Base-by-base conservation (phyloP, 352 stramenopile genomes). In the Globisporangium parvum region DNA sequence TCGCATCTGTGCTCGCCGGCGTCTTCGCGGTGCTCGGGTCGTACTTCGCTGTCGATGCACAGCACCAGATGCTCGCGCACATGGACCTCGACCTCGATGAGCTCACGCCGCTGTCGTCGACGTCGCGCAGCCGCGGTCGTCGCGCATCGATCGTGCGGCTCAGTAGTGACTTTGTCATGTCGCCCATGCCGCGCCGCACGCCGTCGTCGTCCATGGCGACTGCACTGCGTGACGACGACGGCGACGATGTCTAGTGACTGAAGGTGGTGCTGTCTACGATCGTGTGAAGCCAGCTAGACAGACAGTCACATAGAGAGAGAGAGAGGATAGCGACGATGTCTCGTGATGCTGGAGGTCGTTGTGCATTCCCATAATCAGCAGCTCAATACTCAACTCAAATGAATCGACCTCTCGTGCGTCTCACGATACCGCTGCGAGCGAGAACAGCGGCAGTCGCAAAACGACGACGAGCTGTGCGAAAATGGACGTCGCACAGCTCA, bases 21-120 rank as follows among this genome's bases (percentile, higher is more conserved):
- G 61, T 87, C 24, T 88, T 87, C 56, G 78, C 80, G 17, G 69
- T 70, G 39, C 60, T 87, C 8, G 80, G 77, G 0, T 82, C 77
- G 47, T 69, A 85, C 58, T 89, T 83, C 39, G 73, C 79, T 0
- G 63, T 65, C 17, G 56, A 66, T 12, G 57, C n/a, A 17, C 6
- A 37, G 31, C 31, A 37, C 31, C 31, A 37, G 31, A 37, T 37
- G 31, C 31, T 37, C 31, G 31, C 31, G 10, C 31, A 8, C 23
- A 10, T 17, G n/a, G 44, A 31, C 6, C 20, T 14, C n/a, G 57
- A 69, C 33, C 26, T 74, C 15, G 62, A 67, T 41, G 62, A 76
- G 54, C 41, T 67, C 24, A 77, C 73, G 12, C 73, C 73, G 46
- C 68, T 83, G 10, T 77, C 73, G 10, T 41, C 73, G 14, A 42